Percentiles rank a stretch among this genome's conserved stretches.
phyloP scores from a whole-genome alignment of 225 moss, liverwort and hornwort genomes.

The Marchantia paleacea region DNA sequence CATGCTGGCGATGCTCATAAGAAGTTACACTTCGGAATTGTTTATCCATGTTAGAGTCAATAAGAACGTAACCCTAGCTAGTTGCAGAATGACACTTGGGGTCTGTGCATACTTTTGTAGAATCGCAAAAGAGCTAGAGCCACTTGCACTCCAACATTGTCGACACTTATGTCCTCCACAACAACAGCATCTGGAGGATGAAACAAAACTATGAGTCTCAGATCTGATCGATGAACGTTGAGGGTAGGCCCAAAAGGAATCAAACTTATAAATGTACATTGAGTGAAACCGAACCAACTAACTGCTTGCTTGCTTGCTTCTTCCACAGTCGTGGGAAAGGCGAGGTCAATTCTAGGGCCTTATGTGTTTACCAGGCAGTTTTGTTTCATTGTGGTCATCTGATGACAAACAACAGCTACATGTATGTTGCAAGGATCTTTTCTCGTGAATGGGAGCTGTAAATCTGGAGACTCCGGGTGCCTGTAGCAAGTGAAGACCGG shows the following conservation, averaged over 20 bases:
- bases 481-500: background rate
- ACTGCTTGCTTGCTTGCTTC: background rate
- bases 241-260: background rate
- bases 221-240: too few relatives aligned
- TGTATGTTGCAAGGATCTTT: slow-evolving; percentile 15
- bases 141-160: slow-evolving; percentile 56
- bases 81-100: background rate
- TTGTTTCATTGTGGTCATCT: slow-evolving; percentile 13
- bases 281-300: background rate
- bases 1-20: too few relatives aligned
- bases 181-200: background rate
- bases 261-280: background rate
- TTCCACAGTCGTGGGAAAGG: background rate
- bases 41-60: too few relatives aligned
- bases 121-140: slow-evolving; percentile 61
- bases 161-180: slow-evolving; percentile 19
- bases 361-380: slow-evolving; percentile 15
- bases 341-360: too few relatives aligned
- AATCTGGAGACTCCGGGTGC: background rate
- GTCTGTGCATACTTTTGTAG: slow-evolving; percentile 58
- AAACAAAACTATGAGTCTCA: too few relatives aligned
- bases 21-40: too few relatives aligned
- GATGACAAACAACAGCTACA: slow-evolving; percentile 32
- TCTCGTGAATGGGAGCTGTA: background rate
- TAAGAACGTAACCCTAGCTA: too few relatives aligned